Conservation (phyloP, 768 basidiomycete genomes). For the Austroboletus eburneus region DNA sequence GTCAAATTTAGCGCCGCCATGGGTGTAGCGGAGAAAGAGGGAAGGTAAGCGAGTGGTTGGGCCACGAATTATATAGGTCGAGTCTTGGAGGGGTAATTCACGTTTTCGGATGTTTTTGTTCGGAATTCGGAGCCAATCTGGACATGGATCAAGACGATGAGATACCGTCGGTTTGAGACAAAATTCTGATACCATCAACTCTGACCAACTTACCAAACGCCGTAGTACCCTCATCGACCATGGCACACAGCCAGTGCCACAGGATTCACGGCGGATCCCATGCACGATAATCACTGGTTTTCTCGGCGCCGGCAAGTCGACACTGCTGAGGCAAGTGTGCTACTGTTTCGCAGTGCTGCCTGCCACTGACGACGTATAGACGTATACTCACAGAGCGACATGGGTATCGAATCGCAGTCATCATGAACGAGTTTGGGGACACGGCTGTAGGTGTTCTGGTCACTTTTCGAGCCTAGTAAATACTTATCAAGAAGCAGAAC, state of each 20-base stretch:
- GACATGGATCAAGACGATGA: constrained; percentile 55
- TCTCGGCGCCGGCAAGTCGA: constrained; percentile 93
- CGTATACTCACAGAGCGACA: constrained; percentile 91
- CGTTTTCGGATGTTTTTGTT: constrained; percentile 15
- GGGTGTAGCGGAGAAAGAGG: constrained; percentile 1
- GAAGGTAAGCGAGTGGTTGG: neutral
- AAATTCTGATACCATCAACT: constrained; percentile 6
- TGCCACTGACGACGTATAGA: constrained; percentile 32
- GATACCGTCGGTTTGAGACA: constrained; percentile 44
- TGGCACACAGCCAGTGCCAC: constrained; percentile 1
- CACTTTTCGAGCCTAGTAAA: constrained; percentile 10
- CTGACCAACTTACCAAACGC: constrained; percentile 7
- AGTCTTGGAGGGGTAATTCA: constrained; percentile 10
- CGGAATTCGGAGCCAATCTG: constrained; percentile 26
- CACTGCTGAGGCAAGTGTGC: constrained; percentile 63
- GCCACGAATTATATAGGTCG: too few relatives aligned
- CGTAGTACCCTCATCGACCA: constrained; percentile 33
- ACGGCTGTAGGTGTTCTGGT: constrained; percentile 61
- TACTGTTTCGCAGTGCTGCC: neutral
- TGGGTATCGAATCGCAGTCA: constrained; percentile 95
- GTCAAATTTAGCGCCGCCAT: constrained; percentile 25
- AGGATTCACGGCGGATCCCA: constrained; percentile 51
- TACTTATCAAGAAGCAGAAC: constrained; percentile 47
- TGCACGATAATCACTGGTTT: constrained; percentile 95
- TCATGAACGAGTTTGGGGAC: constrained; percentile 98